A percentile compares a stretch with the other conserved stretches of the same genome.
Conservation (phyloP, 2,329 filamentous ascomycete species). For the Colletotrichum lupini region DNA sequence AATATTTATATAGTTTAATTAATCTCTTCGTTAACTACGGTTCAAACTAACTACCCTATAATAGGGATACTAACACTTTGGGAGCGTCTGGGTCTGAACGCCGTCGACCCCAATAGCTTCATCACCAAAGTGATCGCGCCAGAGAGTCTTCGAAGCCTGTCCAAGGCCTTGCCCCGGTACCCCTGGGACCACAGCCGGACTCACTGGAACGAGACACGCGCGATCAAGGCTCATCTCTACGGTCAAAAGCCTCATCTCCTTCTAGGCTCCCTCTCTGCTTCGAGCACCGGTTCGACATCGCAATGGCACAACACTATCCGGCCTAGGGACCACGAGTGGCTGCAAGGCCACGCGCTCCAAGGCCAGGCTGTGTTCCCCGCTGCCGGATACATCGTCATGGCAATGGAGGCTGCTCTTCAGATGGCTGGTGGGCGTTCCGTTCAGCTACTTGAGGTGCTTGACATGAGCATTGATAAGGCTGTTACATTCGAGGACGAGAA, state of each 20-base stretch:
- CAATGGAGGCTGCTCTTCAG: constrained; percentile 51
- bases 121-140: constrained; percentile 1
- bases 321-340: constrained; percentile 43
- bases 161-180: constrained; percentile 47
- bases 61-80: no score
- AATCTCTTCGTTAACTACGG: no score
- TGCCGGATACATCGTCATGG: constrained; percentile 56
- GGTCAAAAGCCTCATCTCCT: constrained; percentile 49
- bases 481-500: constrained; percentile 12
- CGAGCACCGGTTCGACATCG: not conserved
- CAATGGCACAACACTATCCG: constrained; percentile 35
- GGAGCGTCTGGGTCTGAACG: not conserved
- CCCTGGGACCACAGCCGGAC: constrained; percentile 50
- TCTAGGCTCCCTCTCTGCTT: not conserved
- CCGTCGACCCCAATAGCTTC: not conserved
- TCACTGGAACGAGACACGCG: constrained; percentile 43
- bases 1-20: no score
- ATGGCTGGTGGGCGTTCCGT: not conserved
- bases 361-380: constrained; percentile 51
- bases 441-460: constrained; percentile 1
- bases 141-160: no score
- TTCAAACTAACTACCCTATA: no score
- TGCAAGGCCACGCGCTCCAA: constrained; percentile 41
- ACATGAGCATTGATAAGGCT: constrained; percentile 22
- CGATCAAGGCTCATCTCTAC: constrained; percentile 39